These are phyloP conservation scores for Nemania serpens DNA, from an alignment of 2,329 filamentous ascomycete species.

Conservation along the genomic window DNA sequence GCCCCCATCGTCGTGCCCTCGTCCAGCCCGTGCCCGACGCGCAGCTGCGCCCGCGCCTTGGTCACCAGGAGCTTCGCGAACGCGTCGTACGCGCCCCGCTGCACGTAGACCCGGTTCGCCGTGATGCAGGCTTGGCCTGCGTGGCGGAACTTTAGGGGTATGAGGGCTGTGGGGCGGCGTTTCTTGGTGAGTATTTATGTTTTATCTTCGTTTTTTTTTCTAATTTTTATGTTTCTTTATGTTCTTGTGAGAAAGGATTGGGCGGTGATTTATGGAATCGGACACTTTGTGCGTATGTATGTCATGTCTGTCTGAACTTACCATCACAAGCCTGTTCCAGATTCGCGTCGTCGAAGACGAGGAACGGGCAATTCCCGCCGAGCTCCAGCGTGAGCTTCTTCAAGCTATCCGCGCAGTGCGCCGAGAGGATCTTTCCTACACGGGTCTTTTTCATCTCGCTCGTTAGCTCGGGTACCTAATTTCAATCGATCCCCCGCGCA, in stretches of 20 bases:
- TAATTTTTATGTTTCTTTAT: not conserved
- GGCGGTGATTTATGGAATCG: too few relatives aligned
- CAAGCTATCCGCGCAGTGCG: constrained; percentile 64
- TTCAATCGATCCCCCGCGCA: too few relatives aligned
- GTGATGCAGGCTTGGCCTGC: constrained; percentile 69
- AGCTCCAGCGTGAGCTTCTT: constrained; percentile 74
- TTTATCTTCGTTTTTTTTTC: not conserved
- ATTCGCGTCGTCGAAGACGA: constrained; percentile 71
- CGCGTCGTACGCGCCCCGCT: constrained; percentile 63
- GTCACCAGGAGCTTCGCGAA: constrained; percentile 61
- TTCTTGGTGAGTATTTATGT: not conserved
- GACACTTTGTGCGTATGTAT: too few relatives aligned
- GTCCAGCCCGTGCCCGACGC: constrained; percentile 64
- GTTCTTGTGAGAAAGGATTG: not conserved
- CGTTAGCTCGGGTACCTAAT: constrained; percentile 10
- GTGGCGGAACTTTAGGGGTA: constrained; percentile 51
- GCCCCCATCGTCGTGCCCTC: constrained; percentile 63
- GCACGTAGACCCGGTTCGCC: constrained; percentile 68
- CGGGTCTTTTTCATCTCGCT: constrained; percentile 53
- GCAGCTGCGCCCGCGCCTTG: constrained; percentile 54
- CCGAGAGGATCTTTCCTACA: constrained; percentile 70
- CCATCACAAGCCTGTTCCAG: constrained; percentile 63
- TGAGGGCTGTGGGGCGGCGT: constrained; percentile 30
- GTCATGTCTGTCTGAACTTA: too few relatives aligned
- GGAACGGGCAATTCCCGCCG: constrained; percentile 70